Conservation (phyloP, 1,139 yeast species). For the Petasospora rhodanensis region DNA sequence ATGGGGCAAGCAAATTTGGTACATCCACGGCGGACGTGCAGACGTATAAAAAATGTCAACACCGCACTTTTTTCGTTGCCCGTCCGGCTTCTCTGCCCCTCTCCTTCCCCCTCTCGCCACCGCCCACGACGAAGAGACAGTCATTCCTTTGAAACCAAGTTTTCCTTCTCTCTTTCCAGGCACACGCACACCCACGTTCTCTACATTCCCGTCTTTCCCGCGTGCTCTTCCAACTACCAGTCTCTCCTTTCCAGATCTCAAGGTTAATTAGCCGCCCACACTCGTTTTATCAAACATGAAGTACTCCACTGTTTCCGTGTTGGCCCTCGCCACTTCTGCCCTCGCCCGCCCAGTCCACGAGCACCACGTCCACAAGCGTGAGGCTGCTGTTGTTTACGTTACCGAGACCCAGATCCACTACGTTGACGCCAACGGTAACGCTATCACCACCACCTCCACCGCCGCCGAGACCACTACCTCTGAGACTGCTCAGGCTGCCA, state of each 20-base stretch:
- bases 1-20: conserved; percentile 5
- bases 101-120: conserved; percentile 1
- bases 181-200: conserved; percentile 1
- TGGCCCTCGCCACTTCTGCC: conserved; percentile 33
- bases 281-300: conserved; percentile 16
- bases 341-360: conserved; percentile 47
- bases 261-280: conserved; percentile 1
- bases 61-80: conserved; percentile 9
- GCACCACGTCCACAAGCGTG: conserved; percentile 56
- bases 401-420: conserved; percentile 48
- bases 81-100: background rate
- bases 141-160: conserved; percentile 9
- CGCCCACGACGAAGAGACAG: conserved; percentile 7
- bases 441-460: conserved; percentile 24
- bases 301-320: conserved; percentile 22
- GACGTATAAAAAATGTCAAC: conserved; percentile 13
- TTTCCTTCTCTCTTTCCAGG: background rate
- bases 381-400: conserved; percentile 49
- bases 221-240: conserved; percentile 10
- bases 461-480: conserved; percentile 53
- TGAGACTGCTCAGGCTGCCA: conserved; percentile 74
- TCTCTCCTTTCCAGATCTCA: conserved; percentile 14
- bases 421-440: conserved; percentile 37
- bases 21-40: conserved; percentile 5
- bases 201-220: conserved; percentile 1